Base-by-base conservation (phyloP, 2,329 filamentous ascomycete genomes). In the Endocalyx cinctus region DNA sequence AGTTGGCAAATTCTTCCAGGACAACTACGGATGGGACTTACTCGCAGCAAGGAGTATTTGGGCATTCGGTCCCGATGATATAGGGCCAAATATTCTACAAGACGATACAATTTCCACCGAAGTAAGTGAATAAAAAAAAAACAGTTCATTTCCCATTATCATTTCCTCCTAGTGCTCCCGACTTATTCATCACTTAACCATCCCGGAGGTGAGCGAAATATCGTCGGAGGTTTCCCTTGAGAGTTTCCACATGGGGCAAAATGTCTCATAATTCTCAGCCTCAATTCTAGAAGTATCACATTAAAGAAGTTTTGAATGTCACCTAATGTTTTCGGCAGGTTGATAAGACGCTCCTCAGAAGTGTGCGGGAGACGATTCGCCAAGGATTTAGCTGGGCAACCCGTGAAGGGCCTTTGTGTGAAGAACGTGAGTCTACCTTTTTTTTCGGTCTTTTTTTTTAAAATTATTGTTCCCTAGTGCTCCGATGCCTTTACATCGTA, bases 321-420 rank as follows among this genome's bases (percentile, higher is more conserved):
- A 50, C 38, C 49, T 53, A 52, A 52, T 51, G 22, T 43, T 52
- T 55, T 55, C 29, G 51, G 50, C 54, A 81, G 77, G 87, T 97
- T 41, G 89, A 98, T 66, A 92, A 94, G 65, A 94, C 90, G 61
- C 72, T 89, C 14, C 75, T 98, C 19, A 81, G 82, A 50, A 84
- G 81, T 22, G 90, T 96, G 27, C 82, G 88, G 48, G 92, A 98
- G 57, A 90, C 86, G 6, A 87, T 98, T 50, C 82, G 87, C 29
- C 92, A 98, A 63, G 92, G 92, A 19, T 98, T 98, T 63, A 88
- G 84, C 58, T 98, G 92, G 92, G 92, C 87, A 31, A 87, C 89
- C 19, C 75, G 92, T 43, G 92, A 98, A 75, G 92, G 92, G 1
- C 92, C 92, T 13, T 71, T 98, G 17, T 97, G 92, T 60, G 92